Conservation (phyloP, 2,329 filamentous ascomycete genomes). For the Septoria linicola region DNA sequence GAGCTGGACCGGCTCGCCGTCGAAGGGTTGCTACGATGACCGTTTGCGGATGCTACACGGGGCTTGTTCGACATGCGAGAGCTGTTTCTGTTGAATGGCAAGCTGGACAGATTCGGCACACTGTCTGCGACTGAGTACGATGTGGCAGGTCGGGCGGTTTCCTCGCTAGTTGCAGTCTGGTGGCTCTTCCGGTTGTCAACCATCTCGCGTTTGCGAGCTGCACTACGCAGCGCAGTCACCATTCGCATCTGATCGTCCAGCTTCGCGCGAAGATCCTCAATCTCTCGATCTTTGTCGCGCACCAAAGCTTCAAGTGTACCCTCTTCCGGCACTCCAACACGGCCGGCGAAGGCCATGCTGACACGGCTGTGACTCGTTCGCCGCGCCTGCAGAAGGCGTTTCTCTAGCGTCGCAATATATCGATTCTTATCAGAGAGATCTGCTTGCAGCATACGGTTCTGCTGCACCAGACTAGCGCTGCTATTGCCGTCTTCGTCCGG, state of each 20-base stretch:
- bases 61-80: slow-evolving; percentile 29
- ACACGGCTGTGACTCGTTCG: slow-evolving; percentile 85
- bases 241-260: slow-evolving; percentile 95
- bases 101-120: slow-evolving; percentile 24
- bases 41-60: slow-evolving; percentile 8
- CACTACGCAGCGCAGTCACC: slow-evolving; percentile 80
- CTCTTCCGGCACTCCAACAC: slow-evolving; percentile 57
- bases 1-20: slow-evolving; percentile 29
- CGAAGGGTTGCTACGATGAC: slow-evolving; percentile 33
- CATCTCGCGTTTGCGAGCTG: slow-evolving; percentile 79
- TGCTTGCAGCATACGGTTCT: slow-evolving; percentile 88
- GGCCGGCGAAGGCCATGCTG: slow-evolving; percentile 66
- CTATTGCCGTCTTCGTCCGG: slow-evolving; percentile 81
- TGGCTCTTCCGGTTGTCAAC: slow-evolving; percentile 30
- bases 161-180: slow-evolving; percentile 26
- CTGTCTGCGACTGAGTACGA: slow-evolving; percentile 21
- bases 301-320: slow-evolving; percentile 70
- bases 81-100: slow-evolving; percentile 23
- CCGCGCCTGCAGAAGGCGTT: slow-evolving; percentile 83
- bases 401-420: slow-evolving; percentile 92
- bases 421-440: slow-evolving; percentile 95
- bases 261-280: slow-evolving; percentile 81
- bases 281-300: slow-evolving; percentile 88
- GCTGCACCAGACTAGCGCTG: slow-evolving; percentile 74
- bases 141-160: slow-evolving; percentile 20